These are phyloP conservation scores for Umbelopsis sp. DNA, from an alignment of 192 early-diverging fungal species.

Conservation along the genomic window DNA sequence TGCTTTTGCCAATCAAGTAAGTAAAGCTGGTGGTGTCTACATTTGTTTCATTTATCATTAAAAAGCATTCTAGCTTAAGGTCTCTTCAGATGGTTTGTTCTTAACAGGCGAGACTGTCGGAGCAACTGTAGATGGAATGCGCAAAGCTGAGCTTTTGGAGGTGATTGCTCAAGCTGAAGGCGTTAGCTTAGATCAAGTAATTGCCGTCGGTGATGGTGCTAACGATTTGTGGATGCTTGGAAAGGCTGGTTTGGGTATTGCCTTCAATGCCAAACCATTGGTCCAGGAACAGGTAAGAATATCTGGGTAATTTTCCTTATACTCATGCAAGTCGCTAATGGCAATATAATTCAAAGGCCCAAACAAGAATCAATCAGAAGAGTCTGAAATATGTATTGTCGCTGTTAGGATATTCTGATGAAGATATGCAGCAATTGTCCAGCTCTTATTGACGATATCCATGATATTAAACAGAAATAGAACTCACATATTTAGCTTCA, in stretches of 20 bases:
- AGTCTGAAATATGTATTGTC: slow-evolving; percentile 89
- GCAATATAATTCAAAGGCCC: slow-evolving; percentile 53
- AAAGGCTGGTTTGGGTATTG: slow-evolving; percentile 93
- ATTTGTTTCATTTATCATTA: background rate
- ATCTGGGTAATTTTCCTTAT: background rate
- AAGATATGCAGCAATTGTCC: slow-evolving; percentile 67
- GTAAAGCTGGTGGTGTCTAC: background rate
- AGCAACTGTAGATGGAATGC: slow-evolving; percentile 85
- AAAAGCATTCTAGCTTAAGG: slow-evolving; percentile 61
- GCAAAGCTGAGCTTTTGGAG: slow-evolving; percentile 94
- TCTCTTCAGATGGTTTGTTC: slow-evolving; percentile 78
- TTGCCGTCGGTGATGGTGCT: slow-evolving; percentile 97
- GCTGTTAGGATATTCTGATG: slow-evolving; percentile 85
- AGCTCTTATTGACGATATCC: slow-evolving; percentile 8
- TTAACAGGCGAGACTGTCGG: slow-evolving; percentile 91
- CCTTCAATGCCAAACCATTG: slow-evolving; percentile 97
- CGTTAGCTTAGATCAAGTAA: slow-evolving; percentile 86
- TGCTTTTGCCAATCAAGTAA: slow-evolving; percentile 93
- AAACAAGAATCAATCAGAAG: slow-evolving; percentile 90
- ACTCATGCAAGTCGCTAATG: background rate
- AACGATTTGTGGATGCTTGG: slow-evolving; percentile 97
- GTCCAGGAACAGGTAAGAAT: slow-evolving; percentile 79
- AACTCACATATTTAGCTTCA: background rate
- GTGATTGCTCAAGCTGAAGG: slow-evolving; percentile 95
- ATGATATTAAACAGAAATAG: background rate